phyloP scores from a whole-genome alignment of 768 basidiomycete species.

The Amanita rubescens region DNA sequence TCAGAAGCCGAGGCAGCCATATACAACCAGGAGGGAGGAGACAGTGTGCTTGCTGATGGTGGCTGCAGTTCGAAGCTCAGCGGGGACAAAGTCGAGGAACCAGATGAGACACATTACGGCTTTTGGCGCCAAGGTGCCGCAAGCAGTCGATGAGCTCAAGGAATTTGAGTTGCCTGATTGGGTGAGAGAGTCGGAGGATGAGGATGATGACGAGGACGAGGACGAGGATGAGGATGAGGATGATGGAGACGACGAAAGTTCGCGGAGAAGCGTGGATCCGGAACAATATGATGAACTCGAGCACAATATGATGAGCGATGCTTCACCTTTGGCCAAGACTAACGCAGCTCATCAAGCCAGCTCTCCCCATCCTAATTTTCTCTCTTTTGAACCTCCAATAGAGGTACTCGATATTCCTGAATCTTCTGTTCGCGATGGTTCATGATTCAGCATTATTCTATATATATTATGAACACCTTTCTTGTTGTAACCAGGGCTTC shows the following conservation, averaged over 20 bases:
- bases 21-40: constrained; percentile 13
- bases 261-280: constrained; percentile 3
- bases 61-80: constrained; percentile 42
- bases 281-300: constrained; percentile 8
- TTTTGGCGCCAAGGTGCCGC: constrained; percentile 54
- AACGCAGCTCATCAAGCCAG: background rate
- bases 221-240: constrained; percentile 9
- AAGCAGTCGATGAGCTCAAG: constrained; percentile 34
- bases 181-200: constrained; percentile 21
- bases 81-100: constrained; percentile 36
- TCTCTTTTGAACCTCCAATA: constrained; percentile 2
- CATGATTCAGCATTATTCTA: background rate
- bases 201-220: constrained; percentile 9
- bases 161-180: constrained; percentile 56
- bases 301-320: background rate
- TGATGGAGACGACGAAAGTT: background rate
- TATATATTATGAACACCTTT: background rate
- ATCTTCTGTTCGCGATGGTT: constrained; percentile 1
- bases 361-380: background rate
- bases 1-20: constrained; percentile 5
- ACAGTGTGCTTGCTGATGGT: constrained; percentile 29
- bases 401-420: constrained; percentile 5
- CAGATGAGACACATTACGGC: constrained; percentile 47
- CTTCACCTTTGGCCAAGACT: background rate
- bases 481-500: background rate